Percentiles rank a stretch among this genome's conserved stretches.
These are phyloP conservation scores for Apiospora koreana DNA, from an alignment of 2,329 filamentous ascomycete genomes.

Conservation along the genomic window DNA sequence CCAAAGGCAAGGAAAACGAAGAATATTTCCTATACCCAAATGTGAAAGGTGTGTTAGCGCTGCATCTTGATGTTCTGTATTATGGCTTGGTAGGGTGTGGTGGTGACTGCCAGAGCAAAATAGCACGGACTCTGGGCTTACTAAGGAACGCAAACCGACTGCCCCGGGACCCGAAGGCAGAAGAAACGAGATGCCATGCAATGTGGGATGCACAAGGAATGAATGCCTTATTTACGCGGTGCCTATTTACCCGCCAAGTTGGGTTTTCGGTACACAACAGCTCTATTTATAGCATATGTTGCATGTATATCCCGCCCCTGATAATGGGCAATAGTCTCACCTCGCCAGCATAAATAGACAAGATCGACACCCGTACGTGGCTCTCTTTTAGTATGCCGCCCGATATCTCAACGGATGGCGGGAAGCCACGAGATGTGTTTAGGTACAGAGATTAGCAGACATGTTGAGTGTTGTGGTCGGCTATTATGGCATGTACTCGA, in stretches of 20 bases:
- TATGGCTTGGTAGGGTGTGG: background rate
- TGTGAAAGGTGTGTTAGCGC: background rate
- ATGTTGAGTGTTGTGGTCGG: background rate
- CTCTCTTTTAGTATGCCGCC: too few relatives aligned
- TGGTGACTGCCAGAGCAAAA: background rate
- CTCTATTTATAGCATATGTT: background rate
- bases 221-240: background rate
- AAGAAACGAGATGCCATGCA: background rate
- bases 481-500: background rate
- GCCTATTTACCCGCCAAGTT: background rate
- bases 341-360: too few relatives aligned
- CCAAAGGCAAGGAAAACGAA: background rate
- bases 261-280: background rate
- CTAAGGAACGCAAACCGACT: background rate
- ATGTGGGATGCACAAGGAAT: background rate
- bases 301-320: background rate
- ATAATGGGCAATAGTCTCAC: background rate
- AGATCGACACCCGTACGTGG: too few relatives aligned
- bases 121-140: background rate
- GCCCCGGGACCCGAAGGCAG: background rate
- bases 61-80: background rate
- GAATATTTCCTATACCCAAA: background rate
- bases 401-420: too few relatives aligned
- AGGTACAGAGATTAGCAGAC: too few relatives aligned
- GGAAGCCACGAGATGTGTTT: too few relatives aligned